Conservation (phyloP, 306 rosid species). For the Cyclanthera cordifolia region DNA sequence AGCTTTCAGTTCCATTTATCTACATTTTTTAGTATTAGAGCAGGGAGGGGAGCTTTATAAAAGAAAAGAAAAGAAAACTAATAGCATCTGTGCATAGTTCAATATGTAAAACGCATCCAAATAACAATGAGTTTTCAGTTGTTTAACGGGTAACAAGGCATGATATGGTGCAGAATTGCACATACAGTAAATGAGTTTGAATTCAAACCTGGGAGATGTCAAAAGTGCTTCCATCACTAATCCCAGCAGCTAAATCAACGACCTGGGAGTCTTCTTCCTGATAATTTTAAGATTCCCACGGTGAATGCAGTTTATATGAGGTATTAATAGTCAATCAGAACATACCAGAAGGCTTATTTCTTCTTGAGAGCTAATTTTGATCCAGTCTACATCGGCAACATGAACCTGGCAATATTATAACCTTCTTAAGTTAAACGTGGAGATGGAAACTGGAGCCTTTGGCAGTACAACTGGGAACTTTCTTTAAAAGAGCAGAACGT, state of each 20-base stretch:
- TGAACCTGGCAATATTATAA: constrained; percentile 47
- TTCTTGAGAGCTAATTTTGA: constrained; percentile 51
- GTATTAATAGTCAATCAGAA: constrained; percentile 14
- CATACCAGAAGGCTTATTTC: constrained; percentile 73
- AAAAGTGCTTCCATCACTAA: constrained; percentile 53
- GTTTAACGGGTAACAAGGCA: neutral
- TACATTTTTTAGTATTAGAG: neutral
- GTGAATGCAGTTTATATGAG: constrained; percentile 13
- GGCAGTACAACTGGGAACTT: neutral
- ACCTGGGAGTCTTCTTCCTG: constrained; percentile 66
- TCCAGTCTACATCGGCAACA: constrained; percentile 90
- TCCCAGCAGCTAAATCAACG: constrained; percentile 58
- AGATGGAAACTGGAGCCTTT: neutral
- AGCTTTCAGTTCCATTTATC: constrained; percentile 3
- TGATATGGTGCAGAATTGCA: neutral
- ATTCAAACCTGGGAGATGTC: constrained; percentile 68
- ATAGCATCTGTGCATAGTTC: neutral
- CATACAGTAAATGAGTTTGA: neutral
- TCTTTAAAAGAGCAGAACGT: neutral
- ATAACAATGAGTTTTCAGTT: neutral
- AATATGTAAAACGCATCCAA: neutral
- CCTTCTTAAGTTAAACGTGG: constrained; percentile 14
- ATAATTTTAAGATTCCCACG: constrained; percentile 20
- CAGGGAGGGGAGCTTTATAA: neutral
- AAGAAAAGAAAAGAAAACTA: neutral